Base-by-base conservation (phyloP, 371 early-diverging fungal genomes). In the Batkoa obscura region DNA sequence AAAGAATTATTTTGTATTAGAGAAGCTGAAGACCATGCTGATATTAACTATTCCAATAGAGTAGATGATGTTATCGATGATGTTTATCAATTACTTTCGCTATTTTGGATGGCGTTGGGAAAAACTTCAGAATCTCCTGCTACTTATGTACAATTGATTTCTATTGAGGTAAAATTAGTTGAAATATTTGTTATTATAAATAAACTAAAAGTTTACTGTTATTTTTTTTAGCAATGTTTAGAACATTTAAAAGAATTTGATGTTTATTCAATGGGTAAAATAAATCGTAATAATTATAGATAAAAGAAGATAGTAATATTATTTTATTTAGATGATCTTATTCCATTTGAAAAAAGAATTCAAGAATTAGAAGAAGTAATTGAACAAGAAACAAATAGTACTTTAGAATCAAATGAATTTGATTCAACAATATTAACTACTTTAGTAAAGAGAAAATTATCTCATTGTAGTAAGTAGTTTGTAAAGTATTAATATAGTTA, bases 61-160 rank as follows among this genome's bases (percentile, higher is more conserved):
- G 68, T 83, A 12, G 81, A 86, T 58, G 75, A 74, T 56, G 79
- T 84, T 17, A 62, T 86, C n/a, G 84, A 86, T 56, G 84, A 84
- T 46, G 79, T 81, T 57, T 84, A 80, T 74, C 80, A 83, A 42
- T 67, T 86, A 43, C 69, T 86, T 30, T 83, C 83, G 8, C 64
- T 86, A 50, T 86, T 84, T 60, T 86, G 79, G 59, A 75, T 86
- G 76, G 82, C 81, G 17, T 60, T 84, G 38, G 86, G 86, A 15
- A 82, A 82, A 58, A 83, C 78, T 62, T 72, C 75, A 52, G 84
- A 86, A 65, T 74, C 78, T 56, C 84, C 86, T 10, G 86, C 86
- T 34, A 81, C 83, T 0, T 84, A 86, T 64, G 83, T 79, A 1
- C 84, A 86, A 56, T 64, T 86, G 50, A 73, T 80, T 0, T 83